Percentiles rank a stretch among this genome's conserved stretches.
Evolutionary conservation across 2,329 filamentous ascomycete genomes (phyloP).

Genomic region (Lecanosticta acicola): DNA sequence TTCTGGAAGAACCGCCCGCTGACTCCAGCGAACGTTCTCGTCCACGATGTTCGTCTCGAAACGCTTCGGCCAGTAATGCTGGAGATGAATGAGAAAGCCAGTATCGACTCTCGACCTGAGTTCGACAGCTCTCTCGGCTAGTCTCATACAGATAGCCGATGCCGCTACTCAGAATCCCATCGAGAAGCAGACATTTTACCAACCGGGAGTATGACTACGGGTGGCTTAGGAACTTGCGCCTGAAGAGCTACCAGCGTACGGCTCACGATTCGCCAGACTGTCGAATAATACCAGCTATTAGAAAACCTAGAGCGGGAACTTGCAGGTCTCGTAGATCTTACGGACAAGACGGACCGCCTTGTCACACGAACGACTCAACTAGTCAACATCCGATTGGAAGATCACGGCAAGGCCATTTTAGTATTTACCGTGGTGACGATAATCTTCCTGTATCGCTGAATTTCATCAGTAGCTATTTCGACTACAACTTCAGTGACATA

Average conservation of each 20-base stretch:
- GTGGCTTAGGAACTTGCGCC: constrained; percentile 38
- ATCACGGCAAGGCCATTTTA: constrained; percentile 41
- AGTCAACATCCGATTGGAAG: constrained; percentile 43
- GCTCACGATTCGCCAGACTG: constrained; percentile 33
- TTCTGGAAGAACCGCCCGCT: constrained; percentile 37
- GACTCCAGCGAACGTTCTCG: constrained; percentile 36
- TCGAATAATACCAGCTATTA: constrained; percentile 35
- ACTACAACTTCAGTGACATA: constrained; percentile 41
- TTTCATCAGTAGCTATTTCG: constrained; percentile 41
- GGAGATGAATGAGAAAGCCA: constrained; percentile 35
- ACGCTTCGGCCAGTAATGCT: constrained; percentile 31
- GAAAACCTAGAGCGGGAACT: constrained; percentile 40
- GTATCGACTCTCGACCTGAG: constrained; percentile 34
- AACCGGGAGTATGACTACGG: constrained; percentile 37
- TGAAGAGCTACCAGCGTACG: constrained; percentile 29
- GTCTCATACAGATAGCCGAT: constrained; percentile 18
- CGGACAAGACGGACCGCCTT: constrained; percentile 40
- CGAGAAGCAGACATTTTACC: constrained; percentile 34
- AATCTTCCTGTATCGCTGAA: constrained; percentile 41
- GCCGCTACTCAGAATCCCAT: constrained; percentile 31
- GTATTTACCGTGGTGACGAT: constrained; percentile 43
- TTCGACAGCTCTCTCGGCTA: constrained; percentile 19
- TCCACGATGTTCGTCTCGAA: constrained; percentile 38
- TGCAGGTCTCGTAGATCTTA: constrained; percentile 36
- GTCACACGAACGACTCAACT: constrained; percentile 42